Percentiles rank a stretch among this genome's conserved stretches.
Evolutionary conservation across 805 yeast genomes (phyloP).

Genomic region (Ogataea corticis): DNA sequence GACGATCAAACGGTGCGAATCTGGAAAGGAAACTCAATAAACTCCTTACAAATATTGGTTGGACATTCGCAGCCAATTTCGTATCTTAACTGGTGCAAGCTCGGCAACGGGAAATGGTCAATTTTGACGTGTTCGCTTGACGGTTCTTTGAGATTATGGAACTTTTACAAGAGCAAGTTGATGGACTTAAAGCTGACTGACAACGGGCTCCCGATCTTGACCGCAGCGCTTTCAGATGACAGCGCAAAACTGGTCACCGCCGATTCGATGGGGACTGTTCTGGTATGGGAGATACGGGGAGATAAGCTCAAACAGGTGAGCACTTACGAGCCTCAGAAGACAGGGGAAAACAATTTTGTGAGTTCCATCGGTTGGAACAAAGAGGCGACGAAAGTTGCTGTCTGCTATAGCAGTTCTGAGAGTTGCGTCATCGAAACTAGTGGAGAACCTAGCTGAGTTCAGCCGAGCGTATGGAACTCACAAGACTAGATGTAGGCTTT

Average conservation of each 20-base stretch:
- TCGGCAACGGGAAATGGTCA: constrained; percentile 24
- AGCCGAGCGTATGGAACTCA: too few species aligned
- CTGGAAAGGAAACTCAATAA: constrained; percentile 69
- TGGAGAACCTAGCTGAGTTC: too few species aligned
- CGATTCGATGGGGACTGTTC: constrained; percentile 60
- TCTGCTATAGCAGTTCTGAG: constrained; percentile 27
- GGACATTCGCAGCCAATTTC: constrained; percentile 64
- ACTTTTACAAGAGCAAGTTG: constrained; percentile 44
- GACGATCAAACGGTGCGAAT: constrained; percentile 74
- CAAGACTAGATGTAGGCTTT: neutral
- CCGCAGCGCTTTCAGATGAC: constrained; percentile 53
- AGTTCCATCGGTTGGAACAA: constrained; percentile 29
- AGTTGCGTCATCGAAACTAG: constrained; percentile 27
- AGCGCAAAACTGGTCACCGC: constrained; percentile 57
- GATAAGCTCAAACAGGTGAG: constrained; percentile 16
- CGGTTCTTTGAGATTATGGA: constrained; percentile 71
- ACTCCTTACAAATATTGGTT: constrained; percentile 46
- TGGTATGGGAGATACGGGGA: constrained; percentile 47
- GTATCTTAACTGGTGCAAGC: constrained; percentile 55
- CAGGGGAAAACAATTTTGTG: constrained; percentile 16
- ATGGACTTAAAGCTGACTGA: constrained; percentile 37
- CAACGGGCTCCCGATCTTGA: constrained; percentile 57
- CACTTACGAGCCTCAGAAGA: constrained; percentile 29
- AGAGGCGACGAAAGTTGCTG: constrained; percentile 25
- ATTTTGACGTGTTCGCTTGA: constrained; percentile 66